These are phyloP conservation scores for Rosa multiflora DNA, from an alignment of 306 rosid species.

Conservation along the genomic window DNA sequence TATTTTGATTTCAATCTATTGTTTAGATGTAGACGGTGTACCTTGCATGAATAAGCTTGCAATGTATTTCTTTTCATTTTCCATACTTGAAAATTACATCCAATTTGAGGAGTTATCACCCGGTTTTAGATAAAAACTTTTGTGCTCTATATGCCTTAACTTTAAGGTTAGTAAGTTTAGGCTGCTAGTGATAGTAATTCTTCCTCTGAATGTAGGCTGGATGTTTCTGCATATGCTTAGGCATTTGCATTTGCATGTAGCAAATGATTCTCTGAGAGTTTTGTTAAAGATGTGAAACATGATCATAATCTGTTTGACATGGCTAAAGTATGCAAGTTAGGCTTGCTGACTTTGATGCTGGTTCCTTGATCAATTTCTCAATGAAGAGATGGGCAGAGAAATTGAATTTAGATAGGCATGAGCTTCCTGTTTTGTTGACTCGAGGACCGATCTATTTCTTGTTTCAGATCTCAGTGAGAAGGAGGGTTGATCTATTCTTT, in stretches of 20 bases:
- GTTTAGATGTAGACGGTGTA: neutral
- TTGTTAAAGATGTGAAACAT: constrained; percentile 3
- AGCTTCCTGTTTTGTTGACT: neutral
- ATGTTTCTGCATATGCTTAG: neutral
- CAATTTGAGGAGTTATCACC: neutral
- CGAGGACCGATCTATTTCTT: neutral
- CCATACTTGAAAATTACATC: neutral
- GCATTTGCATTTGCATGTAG: constrained; percentile 2
- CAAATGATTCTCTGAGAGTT: neutral
- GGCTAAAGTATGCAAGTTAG: neutral
- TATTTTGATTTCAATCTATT: neutral
- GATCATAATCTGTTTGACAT: neutral
- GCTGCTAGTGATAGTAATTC: neutral
- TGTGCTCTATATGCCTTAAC: neutral
- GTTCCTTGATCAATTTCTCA: neutral
- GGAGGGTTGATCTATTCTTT: neutral
- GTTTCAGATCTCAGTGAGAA: neutral
- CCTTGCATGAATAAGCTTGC: neutral
- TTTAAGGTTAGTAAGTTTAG: neutral
- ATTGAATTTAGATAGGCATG: neutral
- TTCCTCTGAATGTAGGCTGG: neutral
- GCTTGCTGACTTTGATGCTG: neutral
- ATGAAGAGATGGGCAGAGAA: neutral
- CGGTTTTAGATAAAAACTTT: neutral
- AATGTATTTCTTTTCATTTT: neutral